Evolutionary conservation across 78 protist species (phyloP), one percentile per base, ranked within the genome.

Genomic region (Dictyostelium discoideum): DNA sequence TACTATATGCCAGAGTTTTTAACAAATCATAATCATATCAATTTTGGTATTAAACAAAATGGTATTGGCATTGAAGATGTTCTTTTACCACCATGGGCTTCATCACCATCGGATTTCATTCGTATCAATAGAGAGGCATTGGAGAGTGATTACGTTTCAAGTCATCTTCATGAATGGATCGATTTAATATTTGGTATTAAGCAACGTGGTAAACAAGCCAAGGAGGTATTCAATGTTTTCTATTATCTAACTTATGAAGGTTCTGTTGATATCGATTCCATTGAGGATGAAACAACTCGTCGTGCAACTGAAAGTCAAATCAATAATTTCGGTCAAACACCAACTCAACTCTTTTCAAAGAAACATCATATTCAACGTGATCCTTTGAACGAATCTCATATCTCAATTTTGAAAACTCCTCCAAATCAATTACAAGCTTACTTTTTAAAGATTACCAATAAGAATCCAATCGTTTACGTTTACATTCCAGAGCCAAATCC

Each of bases 271-370:
- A 44, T 95, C 13, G 97, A 96, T 20, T 57, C 94, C 10, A 86
- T 94, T 37, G 93, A 86, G 22, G 97, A 96, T 79, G 88, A 87
- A 22, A 60, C 37, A 7, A 79, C 77, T 32, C 54, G 96, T 10
- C 44, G 32, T 4, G 84, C 97, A 7, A 67, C 93, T 3, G 97
- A 93, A 40, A 54, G 95, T 29, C 99, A 98, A 84, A 97, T 99
- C 86, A 29, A 16, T 79, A 86, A 98, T 76, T 99, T 99, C 50
- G 99, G 99, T 14, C 99, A 99, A 96, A 97, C 98, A 18, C 99
- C 99, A 26, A 13, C 80, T 11, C 99, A 98, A 85, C 96, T 99
- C 29, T 98, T 98, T 88, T n/a, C 87, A 9, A 92, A 93, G 87
- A 80, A 82, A 50, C 63, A 95, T 2, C 98, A 96, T 85, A 85